Conservation (phyloP, 2,329 filamentous ascomycete species). For the Diaporthe nobilis region DNA sequence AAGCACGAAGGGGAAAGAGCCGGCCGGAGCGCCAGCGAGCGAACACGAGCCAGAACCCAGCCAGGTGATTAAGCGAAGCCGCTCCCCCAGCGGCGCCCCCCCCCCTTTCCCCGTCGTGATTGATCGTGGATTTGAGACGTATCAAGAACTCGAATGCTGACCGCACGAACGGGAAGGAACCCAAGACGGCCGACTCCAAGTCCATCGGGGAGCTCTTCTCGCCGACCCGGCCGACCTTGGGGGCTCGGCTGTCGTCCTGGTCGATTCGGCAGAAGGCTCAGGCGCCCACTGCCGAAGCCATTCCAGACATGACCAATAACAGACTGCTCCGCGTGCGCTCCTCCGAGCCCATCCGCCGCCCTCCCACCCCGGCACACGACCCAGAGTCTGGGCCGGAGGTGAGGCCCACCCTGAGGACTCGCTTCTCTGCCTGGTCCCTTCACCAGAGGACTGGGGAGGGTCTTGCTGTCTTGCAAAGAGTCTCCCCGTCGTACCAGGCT, state of each 20-base stretch:
- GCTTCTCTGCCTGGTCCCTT: slow-evolving; percentile 16
- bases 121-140: slow-evolving; percentile 4
- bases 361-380: slow-evolving; percentile 2
- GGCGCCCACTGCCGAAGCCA: neutral
- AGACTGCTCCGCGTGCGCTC: neutral
- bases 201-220: slow-evolving; percentile 30
- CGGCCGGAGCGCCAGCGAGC: neutral
- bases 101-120: neutral
- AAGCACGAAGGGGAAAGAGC: slow-evolving; percentile 6
- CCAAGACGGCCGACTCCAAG: slow-evolving; percentile 14
- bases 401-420: slow-evolving; percentile 11
- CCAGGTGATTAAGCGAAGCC: slow-evolving; percentile 12
- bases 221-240: slow-evolving; percentile 4
- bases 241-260: slow-evolving; percentile 20
- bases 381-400: neutral
- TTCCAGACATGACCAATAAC: slow-evolving; percentile 3
- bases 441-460: slow-evolving; percentile 17
- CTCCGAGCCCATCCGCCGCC: neutral
- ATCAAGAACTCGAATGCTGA: neutral
- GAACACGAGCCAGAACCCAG: neutral
- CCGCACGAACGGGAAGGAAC: neutral
- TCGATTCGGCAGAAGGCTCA: slow-evolving; percentile 28
- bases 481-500: neutral
- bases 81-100: neutral
- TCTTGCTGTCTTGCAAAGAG: neutral